These are phyloP conservation scores for Pleurostoma richardsiae DNA, from an alignment of 2,329 filamentous ascomycete genomes.

Conservation along the genomic window DNA sequence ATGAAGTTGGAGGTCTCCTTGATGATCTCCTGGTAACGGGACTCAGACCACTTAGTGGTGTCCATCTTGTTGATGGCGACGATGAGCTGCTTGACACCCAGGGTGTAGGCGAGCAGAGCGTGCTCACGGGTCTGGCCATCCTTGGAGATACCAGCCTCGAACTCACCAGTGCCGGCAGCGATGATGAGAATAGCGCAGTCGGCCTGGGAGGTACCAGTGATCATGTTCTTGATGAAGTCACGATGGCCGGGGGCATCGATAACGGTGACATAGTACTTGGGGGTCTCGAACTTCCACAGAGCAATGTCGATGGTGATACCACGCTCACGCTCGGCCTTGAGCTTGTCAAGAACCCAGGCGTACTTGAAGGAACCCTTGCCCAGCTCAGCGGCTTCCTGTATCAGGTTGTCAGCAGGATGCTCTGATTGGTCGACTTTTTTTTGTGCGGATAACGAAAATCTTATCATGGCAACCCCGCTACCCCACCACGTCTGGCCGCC, in stretches of 20 bases:
- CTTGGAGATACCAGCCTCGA: constrained; percentile 99
- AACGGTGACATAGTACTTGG: constrained; percentile 96
- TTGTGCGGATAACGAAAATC: not conserved
- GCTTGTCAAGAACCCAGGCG: constrained; percentile 99
- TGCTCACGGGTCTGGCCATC: constrained; percentile 99
- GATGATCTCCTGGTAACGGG: constrained; percentile 97
- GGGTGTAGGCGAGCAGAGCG: constrained; percentile 99
- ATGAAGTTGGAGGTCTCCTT: constrained; percentile 99
- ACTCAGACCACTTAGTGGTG: constrained; percentile 97
- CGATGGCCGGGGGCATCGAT: constrained; percentile 99
- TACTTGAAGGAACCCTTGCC: constrained; percentile 99
- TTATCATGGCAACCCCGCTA: not conserved
- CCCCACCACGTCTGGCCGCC: too few species aligned
- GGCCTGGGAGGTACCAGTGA: constrained; percentile 99
- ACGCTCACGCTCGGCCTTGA: constrained; percentile 99
- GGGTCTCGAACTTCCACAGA: constrained; percentile 99
- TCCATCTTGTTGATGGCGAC: constrained; percentile 99
- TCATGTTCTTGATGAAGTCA: constrained; percentile 99
- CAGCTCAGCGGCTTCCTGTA: constrained; percentile 93
- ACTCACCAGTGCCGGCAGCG: constrained; percentile 99
- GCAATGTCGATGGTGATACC: constrained; percentile 99
- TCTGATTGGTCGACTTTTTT: not conserved
- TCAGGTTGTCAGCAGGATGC: constrained; percentile 13
- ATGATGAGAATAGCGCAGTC: constrained; percentile 99
- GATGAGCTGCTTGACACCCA: constrained; percentile 99